Evolutionary conservation across 257 asterid species (phyloP).

Genomic region (Rehmannia glutinosa): DNA sequence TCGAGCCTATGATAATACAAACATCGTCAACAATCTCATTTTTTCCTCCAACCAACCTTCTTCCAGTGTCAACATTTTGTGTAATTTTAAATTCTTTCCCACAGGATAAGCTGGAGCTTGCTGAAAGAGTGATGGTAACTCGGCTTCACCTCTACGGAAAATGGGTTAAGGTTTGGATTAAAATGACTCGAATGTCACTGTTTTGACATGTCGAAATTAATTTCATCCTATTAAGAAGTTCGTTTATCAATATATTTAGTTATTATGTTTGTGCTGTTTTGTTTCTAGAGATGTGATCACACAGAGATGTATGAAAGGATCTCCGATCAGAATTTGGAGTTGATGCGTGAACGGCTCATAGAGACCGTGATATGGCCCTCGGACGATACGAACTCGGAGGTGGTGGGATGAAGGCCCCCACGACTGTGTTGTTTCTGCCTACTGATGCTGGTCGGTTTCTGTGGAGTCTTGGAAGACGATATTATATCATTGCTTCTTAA

Average conservation of each 20-base stretch:
- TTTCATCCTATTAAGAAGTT: neutral
- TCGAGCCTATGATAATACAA: neutral
- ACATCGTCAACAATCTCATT: neutral
- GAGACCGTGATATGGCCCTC: slow-evolving; percentile 87
- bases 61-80: too few species aligned
- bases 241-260: neutral
- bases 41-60: too few species aligned
- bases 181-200: neutral
- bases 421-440: too few species aligned
- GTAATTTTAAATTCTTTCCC: neutral
- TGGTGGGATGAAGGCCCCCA: slow-evolving; percentile 39
- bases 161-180: slow-evolving; percentile 79
- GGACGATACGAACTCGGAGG: slow-evolving; percentile 60
- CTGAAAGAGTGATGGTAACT: slow-evolving; percentile 91
- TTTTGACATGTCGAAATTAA: neutral
- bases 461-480: neutral
- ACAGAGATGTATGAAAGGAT: slow-evolving; percentile 72
- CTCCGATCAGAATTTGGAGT: slow-evolving; percentile 73
- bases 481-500: too few species aligned
- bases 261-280: neutral
- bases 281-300: slow-evolving; percentile 71
- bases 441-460: neutral
- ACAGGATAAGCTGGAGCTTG: slow-evolving; percentile 77
- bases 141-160: slow-evolving; percentile 82
- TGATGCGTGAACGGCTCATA: slow-evolving; percentile 79